Conservation (phyloP, 352 stramenopile genomes). For the Phytophthora pistaciae region DNA sequence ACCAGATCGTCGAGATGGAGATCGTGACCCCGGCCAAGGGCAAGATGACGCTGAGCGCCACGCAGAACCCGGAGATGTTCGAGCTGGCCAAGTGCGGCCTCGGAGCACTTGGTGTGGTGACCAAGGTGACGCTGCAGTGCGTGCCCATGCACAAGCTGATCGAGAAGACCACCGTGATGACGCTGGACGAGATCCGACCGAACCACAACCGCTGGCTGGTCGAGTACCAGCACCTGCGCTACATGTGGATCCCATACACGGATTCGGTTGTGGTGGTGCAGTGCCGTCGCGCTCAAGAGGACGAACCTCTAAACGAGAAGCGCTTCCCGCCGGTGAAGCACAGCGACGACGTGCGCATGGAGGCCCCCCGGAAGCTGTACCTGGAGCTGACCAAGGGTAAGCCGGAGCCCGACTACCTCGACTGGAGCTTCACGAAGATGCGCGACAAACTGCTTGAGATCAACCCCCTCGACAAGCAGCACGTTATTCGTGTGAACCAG, state of each 20-base stretch:
- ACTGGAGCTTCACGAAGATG: slow-evolving; percentile 87
- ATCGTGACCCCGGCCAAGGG: slow-evolving; percentile 95
- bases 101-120: slow-evolving; percentile 96
- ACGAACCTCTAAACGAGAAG: slow-evolving; percentile 50
- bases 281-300: slow-evolving; percentile 66
- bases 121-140: slow-evolving; percentile 96
- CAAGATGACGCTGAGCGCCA: slow-evolving; percentile 88
- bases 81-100: slow-evolving; percentile 95
- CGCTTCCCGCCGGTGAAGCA: slow-evolving; percentile 54
- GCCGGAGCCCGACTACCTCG: slow-evolving; percentile 67
- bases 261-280: slow-evolving; percentile 96
- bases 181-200: slow-evolving; percentile 84
- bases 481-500: slow-evolving; percentile 95
- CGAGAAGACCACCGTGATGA: slow-evolving; percentile 95
- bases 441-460: slow-evolving; percentile 85
- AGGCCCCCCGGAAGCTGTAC: slow-evolving; percentile 85
- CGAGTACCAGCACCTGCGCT: slow-evolving; percentile 91
- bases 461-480: slow-evolving; percentile 91
- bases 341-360: slow-evolving; percentile 73
- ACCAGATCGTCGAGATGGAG: slow-evolving; percentile 97
- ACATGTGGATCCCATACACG: slow-evolving; percentile 99
- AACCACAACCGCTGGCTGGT: slow-evolving; percentile 81
- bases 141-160: slow-evolving; percentile 94
- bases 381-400: slow-evolving; percentile 67
- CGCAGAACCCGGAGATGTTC: slow-evolving; percentile 89